Evolutionary conservation across 371 early-diverging fungal genomes (phyloP).

Genomic region (Apophysomyces sp.): DNA sequence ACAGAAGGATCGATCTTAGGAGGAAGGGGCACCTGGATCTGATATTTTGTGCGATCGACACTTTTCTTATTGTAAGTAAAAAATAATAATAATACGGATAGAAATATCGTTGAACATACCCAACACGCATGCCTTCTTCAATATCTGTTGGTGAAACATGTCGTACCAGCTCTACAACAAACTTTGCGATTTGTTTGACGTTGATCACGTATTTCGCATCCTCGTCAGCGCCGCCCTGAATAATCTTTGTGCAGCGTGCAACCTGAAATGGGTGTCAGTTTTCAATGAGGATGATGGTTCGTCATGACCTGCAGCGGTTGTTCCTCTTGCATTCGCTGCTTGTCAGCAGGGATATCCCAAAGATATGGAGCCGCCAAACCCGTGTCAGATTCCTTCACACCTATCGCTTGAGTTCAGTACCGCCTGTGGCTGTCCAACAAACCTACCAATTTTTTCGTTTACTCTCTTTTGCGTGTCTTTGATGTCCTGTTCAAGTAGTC

Average conservation of each 20-base stretch:
- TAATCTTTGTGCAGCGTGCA: conserved; percentile 98
- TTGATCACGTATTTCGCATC: conserved; percentile 97
- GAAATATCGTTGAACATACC: conserved; percentile 50
- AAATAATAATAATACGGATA: not conserved
- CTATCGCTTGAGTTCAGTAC: conserved; percentile 31
- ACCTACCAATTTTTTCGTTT: conserved; percentile 92
- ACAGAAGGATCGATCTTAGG: conserved; percentile 96
- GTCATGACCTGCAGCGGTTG: conserved; percentile 90
- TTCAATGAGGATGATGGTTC: not conserved
- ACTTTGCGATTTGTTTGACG: conserved; percentile 99
- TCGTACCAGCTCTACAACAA: conserved; percentile 97
- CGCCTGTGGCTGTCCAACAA: not conserved
- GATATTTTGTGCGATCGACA: conserved; percentile 99
- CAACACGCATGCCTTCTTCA: conserved; percentile 99
- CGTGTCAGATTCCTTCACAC: conserved; percentile 99
- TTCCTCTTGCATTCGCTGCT: conserved; percentile 94
- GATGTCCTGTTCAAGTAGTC: conserved; percentile 88
- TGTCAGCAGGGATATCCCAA: conserved; percentile 99
- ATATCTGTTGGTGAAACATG: conserved; percentile 97
- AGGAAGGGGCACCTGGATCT: conserved; percentile 94
- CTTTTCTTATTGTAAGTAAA: conserved; percentile 34
- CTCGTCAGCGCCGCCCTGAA: conserved; percentile 74
- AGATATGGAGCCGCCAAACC: conserved; percentile 98
- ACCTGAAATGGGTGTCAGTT: conserved; percentile 52
- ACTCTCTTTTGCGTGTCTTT: conserved; percentile 95